Percentiles rank a stretch among this genome's conserved stretches.
These are phyloP conservation scores for Quercus engelmannii DNA, from an alignment of 306 rosid genomes.

Conservation along the genomic window DNA sequence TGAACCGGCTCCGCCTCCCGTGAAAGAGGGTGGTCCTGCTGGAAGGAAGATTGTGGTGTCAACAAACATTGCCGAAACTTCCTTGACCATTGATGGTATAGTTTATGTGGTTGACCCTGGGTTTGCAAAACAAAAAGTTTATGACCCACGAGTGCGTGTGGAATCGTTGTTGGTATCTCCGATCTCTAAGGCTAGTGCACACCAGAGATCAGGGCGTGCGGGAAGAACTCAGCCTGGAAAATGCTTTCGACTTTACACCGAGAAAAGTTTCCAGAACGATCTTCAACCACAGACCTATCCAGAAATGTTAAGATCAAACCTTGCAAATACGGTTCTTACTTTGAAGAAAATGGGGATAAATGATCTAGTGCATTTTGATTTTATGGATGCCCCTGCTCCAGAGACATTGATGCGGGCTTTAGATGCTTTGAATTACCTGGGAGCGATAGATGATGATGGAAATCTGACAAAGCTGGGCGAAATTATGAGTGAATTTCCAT, in stretches of 20 bases:
- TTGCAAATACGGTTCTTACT: slow-evolving; percentile 92
- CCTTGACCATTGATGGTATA: slow-evolving; percentile 92
- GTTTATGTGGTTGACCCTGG: slow-evolving; percentile 98
- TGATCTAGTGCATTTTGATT: slow-evolving; percentile 94
- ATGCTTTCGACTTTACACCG: slow-evolving; percentile 90
- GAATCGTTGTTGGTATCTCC: slow-evolving; percentile 94
- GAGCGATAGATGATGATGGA: slow-evolving; percentile 95
- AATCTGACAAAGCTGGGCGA: slow-evolving; percentile 86
- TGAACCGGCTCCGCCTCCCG: slow-evolving; percentile 83
- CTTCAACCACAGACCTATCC: slow-evolving; percentile 94
- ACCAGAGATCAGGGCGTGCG: slow-evolving; percentile 96
- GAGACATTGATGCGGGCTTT: slow-evolving; percentile 98
- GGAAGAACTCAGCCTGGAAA: slow-evolving; percentile 98
- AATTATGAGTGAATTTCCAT: slow-evolving; percentile 91
- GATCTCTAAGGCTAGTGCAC: slow-evolving; percentile 94
- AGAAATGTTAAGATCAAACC: slow-evolving; percentile 89
- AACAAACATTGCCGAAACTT: slow-evolving; percentile 94
- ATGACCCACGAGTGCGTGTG: slow-evolving; percentile 85
- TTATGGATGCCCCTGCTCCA: slow-evolving; percentile 98
- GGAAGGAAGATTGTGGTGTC: slow-evolving; percentile 98
- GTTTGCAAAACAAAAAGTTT: slow-evolving; percentile 85
- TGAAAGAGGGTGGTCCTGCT: slow-evolving; percentile 73
- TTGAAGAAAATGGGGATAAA: slow-evolving; percentile 92
- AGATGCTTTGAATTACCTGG: slow-evolving; percentile 93
- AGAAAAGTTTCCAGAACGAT: slow-evolving; percentile 82